Conservation (phyloP, 140 eudicot genomes). For the Cichorium intybus region DNA sequence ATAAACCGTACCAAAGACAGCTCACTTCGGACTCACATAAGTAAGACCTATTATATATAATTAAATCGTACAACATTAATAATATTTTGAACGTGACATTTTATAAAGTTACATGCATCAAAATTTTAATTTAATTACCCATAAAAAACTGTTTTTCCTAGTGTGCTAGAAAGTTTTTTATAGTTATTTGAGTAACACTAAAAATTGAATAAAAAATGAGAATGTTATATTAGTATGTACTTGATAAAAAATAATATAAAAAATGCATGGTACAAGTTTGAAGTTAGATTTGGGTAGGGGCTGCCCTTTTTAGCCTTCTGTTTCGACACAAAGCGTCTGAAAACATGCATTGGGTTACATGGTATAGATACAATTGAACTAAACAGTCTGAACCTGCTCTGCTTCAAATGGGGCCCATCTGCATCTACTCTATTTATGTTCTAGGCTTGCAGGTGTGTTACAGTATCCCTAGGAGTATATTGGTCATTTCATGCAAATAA, state of each 20-base stretch:
- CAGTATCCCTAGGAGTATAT: constrained; percentile 14
- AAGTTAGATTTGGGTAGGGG: constrained; percentile 11
- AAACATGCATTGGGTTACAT: constrained; percentile 14
- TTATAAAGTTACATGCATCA: too few relatives aligned
- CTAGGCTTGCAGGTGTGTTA: constrained; percentile 2
- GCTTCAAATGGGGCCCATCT: constrained; percentile 6
- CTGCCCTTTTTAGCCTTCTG: background rate
- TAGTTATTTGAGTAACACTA: too few relatives aligned
- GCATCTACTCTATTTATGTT: background rate
- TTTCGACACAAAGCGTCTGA: constrained; percentile 6
- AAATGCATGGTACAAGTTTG: background rate
- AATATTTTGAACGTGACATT: too few relatives aligned
- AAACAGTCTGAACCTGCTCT: constrained; percentile 11
- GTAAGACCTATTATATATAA: too few relatives aligned
- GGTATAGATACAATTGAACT: constrained; percentile 21
- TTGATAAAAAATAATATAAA: background rate
- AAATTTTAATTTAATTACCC: too few relatives aligned
- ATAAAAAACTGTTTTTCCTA: too few relatives aligned
- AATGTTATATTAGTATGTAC: too few relatives aligned
- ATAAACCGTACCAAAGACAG: too few relatives aligned
- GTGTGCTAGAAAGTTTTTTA: too few relatives aligned
- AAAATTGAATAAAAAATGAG: too few relatives aligned
- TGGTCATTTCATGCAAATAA: constrained; percentile 15
- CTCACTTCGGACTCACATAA: too few relatives aligned
- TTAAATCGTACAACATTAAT: too few relatives aligned